These are phyloP conservation scores for Saxophila tyrrhenica DNA, from an alignment of 495 filamentous ascomycete genomes.

Conservation along the genomic window DNA sequence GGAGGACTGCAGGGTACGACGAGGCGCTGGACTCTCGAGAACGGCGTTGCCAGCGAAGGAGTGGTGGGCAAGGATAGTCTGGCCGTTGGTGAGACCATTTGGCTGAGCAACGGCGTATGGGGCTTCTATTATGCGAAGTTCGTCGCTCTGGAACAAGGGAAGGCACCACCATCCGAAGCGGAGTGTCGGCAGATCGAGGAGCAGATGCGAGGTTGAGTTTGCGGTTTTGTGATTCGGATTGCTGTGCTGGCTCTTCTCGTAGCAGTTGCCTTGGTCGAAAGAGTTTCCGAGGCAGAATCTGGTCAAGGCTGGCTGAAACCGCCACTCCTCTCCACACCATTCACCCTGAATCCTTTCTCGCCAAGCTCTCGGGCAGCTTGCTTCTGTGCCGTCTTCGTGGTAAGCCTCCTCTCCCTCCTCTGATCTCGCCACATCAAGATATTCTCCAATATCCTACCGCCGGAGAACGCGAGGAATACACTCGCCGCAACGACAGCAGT, in stretches of 20 bases:
- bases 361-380: background rate
- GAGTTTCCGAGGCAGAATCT: too few species aligned
- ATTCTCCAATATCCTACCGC: slow-evolving; percentile 23
- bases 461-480: slow-evolving; percentile 30
- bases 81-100: slow-evolving; percentile 61
- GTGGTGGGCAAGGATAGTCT: slow-evolving; percentile 44
- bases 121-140: slow-evolving; percentile 46
- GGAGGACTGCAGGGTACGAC: slow-evolving; percentile 78
- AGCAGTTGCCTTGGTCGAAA: too few species aligned
- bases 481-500: slow-evolving; percentile 25
- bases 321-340: background rate
- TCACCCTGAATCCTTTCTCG: background rate
- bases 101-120: slow-evolving; percentile 76
- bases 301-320: too few species aligned
- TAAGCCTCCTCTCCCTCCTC: slow-evolving; percentile 4
- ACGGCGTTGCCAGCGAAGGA: slow-evolving; percentile 52
- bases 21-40: slow-evolving; percentile 64
- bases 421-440: slow-evolving; percentile 22
- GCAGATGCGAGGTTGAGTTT: background rate
- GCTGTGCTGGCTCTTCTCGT: too few species aligned
- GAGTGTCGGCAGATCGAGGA: background rate
- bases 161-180: background rate
- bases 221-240: background rate
- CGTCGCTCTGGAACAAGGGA: background rate
- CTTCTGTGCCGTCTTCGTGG: background rate